Evolutionary conservation across 1,284 basidiomycete genomes (phyloP), one percentile per base, ranked within the genome.

Genomic region (Puccinia horiana): DNA sequence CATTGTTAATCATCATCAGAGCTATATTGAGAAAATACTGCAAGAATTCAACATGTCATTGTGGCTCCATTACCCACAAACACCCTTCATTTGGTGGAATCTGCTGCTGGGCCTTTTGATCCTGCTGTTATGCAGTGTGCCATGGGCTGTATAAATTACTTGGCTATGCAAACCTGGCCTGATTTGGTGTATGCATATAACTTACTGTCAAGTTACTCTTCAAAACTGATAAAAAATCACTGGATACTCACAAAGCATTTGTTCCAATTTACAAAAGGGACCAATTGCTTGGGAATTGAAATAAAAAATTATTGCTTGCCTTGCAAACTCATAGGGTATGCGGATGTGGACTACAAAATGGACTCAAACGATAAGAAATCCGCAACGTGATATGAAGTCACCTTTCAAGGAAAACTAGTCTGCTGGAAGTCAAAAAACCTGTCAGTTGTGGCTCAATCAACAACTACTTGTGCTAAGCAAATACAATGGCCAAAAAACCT

Each of bases 341-440:
- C 67, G 67, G 67, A 69, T 69, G 67, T 18, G 3, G 67, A n/a
- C n/a, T n/a, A n/a, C n/a, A n/a, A n/a, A n/a, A n/a, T n/a, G n/a
- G n/a, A n/a, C n/a, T 44, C 26, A 44, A 44, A 44, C 40, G 67
- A 69, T 35, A 63, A 63, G 35, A 63, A 63, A 32, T 63, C 58
- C 11, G 29, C 58, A 4, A 32, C 58, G 4, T 4, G 67, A 8
- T 69, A 6, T 69, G 67, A 18, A 9, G 29, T 69, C 5, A 35
- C 1, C 1, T 69, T 42, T 29, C 44, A 44, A 26, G 67, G 67
- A 44, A 69, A 69, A 16, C 4, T 69, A 4, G n/a, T 69, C 12
- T 69, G 67, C 40, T 69, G 67, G 67, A 69, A 42, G 40, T 44
- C 67, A 2, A 69, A 69, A 20, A 69, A 69, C 23, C 67, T 44